phyloP scores from a whole-genome alignment of 257 asterid genomes.

The Leonotis leonurus region DNA sequence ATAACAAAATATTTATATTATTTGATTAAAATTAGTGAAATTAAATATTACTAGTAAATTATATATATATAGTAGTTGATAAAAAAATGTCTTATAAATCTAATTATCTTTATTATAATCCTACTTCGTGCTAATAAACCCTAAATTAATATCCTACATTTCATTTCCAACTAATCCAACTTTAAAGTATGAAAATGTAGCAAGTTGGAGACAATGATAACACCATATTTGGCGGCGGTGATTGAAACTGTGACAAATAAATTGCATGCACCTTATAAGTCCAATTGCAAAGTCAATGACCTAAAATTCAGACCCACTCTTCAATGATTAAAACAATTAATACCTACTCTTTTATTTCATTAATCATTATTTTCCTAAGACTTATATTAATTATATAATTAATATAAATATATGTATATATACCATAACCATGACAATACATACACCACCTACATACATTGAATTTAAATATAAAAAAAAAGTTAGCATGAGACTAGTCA shows the following conservation, averaged over 20 bases:
- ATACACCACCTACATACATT: not conserved
- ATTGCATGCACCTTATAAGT: not conserved
- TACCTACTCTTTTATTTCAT: not conserved
- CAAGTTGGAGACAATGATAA: not conserved
- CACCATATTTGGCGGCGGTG: constrained; percentile 1
- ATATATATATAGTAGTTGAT: too few relatives aligned
- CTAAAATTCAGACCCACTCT: not conserved
- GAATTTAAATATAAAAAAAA: too few relatives aligned
- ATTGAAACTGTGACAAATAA: not conserved
- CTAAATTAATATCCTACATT: not conserved
- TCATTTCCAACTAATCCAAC: not conserved
- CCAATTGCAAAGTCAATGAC: not conserved
- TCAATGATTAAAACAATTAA: not conserved
- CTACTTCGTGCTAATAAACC: too few relatives aligned
- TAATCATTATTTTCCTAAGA: not conserved
- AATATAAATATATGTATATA: too few relatives aligned
- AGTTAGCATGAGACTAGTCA: too few relatives aligned
- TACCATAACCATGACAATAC: not conserved
- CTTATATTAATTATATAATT: too few relatives aligned
- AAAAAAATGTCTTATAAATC: too few relatives aligned
- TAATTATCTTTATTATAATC: too few relatives aligned
- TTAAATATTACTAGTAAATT: too few relatives aligned
- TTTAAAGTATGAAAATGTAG: not conserved
- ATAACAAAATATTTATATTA: not conserved
- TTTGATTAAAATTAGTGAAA: too few relatives aligned